phyloP scores from a whole-genome alignment of 345 rosid genomes.

The Arabidopsis arenosa region DNA sequence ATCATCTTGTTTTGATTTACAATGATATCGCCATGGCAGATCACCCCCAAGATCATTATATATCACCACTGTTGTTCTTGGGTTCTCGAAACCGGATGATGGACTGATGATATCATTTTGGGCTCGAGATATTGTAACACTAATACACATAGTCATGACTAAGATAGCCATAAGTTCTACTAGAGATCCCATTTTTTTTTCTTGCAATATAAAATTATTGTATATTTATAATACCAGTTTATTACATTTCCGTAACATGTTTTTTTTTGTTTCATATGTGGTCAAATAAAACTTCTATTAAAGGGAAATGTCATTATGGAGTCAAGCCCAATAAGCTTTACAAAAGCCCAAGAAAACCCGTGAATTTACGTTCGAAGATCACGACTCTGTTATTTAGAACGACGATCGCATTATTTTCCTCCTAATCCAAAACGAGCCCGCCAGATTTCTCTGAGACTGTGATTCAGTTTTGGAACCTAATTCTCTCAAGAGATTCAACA shows the following conservation, averaged over 20 bases:
- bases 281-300: neutral
- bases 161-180: neutral
- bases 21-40: neutral
- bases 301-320: neutral
- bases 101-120: neutral
- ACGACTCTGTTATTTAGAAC: neutral
- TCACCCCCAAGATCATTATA: neutral
- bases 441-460: conserved; percentile 6
- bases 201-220: neutral
- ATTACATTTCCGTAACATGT: neutral
- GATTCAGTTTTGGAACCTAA: neutral
- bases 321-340: neutral
- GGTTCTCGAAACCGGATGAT: conserved; percentile 1
- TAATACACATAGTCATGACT: conserved; percentile 8
- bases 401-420: neutral
- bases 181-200: neutral
- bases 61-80: conserved; percentile 19
- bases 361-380: neutral
- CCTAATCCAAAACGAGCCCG: neutral
- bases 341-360: too few species aligned
- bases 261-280: neutral
- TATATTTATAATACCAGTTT: neutral
- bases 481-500: neutral
- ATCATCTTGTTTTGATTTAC: conserved; percentile 19
- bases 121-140: neutral